Evolutionary conservation across 2,329 filamentous ascomycete species (phyloP), one percentile per base, ranked within the genome.

Genomic region (Venturia nashicola): DNA sequence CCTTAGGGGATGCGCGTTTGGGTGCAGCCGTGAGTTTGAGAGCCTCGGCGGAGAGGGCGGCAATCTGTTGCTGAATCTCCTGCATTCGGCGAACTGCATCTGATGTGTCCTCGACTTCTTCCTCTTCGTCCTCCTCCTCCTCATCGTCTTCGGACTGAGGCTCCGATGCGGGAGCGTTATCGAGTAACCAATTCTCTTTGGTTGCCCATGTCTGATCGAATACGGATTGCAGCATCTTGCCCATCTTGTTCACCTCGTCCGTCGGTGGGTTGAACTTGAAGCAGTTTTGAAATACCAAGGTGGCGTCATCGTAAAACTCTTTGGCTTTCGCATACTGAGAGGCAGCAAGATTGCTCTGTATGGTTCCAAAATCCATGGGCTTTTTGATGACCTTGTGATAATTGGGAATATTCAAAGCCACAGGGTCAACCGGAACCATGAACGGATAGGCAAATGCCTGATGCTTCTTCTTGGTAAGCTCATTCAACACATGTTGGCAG

Each of bases 381-480:
- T 92, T 91, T 80, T 96, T 97, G 77, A 99, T 91, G 66, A 97
- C 80, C 70, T 88, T 91, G 73, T 94, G 90, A 73, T 99, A 99
- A 32, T 88, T 87, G 0, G 94, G 94, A 65, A 97, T 97, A 72
- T 93, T 91, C 63, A 97, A 79, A 0, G 92, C 93, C 43, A 97
- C 92, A 0, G 94, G 91, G 72, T 99, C 94, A 23, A 99, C 94
- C 0, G 94, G 89, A 8, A 83, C 78, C 70, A 90, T 78, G 77
- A 99, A 99, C 65, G 89, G 87, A 64, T 82, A 81, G 54, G 90
- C 90, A 68, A 87, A 78, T 1, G 76, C 72, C 64, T 79, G 80
- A 72, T 97, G 83, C 73, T 90, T 92, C 0, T 82, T 76, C 72
- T 91, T 89, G 74, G 87, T 83, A 40, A 97, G 73, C 72, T 97